phyloP scores from a whole-genome alignment of 192 early-diverging fungal genomes.

The Hyaloraphidium curvatum region DNA sequence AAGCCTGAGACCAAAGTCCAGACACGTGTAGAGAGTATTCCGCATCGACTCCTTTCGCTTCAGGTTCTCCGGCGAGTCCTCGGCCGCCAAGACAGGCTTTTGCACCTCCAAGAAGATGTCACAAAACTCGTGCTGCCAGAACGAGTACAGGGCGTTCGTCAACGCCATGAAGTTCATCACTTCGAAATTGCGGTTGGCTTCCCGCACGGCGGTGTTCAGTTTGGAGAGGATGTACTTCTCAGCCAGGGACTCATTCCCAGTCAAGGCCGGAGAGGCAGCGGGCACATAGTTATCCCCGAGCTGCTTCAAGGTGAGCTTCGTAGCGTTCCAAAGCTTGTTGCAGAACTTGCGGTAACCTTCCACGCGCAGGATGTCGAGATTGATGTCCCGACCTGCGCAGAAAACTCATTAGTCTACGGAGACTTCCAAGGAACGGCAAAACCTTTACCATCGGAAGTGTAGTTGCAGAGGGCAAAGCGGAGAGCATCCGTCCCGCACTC shows the following conservation, averaged over 20 bases:
- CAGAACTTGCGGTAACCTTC: slow-evolving; percentile 99
- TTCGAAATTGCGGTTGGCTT: slow-evolving; percentile 53
- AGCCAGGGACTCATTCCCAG: slow-evolving; percentile 68
- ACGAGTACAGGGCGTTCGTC: slow-evolving; percentile 67
- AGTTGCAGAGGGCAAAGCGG: slow-evolving; percentile 60
- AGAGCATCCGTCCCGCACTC: slow-evolving; percentile 94
- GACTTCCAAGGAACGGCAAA: not conserved
- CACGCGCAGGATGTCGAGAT: slow-evolving; percentile 84
- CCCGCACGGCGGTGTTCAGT: slow-evolving; percentile 59
- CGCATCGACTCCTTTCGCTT: slow-evolving; percentile 31
- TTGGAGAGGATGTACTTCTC: slow-evolving; percentile 87
- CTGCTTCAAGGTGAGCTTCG: slow-evolving; percentile 87
- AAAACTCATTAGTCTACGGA: not conserved
- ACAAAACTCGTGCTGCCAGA: slow-evolving; percentile 95
- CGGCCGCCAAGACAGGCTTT: not conserved
- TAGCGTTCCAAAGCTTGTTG: slow-evolving; percentile 99
- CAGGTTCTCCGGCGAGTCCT: slow-evolving; percentile 2
- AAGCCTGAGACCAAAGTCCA: slow-evolving; percentile 76
- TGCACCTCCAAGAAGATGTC: slow-evolving; percentile 76
- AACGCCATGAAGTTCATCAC: slow-evolving; percentile 84
- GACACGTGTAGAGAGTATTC: slow-evolving; percentile 85
- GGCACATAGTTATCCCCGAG: slow-evolving; percentile 77
- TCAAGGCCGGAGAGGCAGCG: slow-evolving; percentile 22
- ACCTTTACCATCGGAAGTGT: slow-evolving; percentile 36
- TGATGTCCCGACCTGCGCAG: slow-evolving; percentile 57